Evolutionary conservation across 768 basidiomycete species (phyloP).

Genomic region (Hericium rajendrae): DNA sequence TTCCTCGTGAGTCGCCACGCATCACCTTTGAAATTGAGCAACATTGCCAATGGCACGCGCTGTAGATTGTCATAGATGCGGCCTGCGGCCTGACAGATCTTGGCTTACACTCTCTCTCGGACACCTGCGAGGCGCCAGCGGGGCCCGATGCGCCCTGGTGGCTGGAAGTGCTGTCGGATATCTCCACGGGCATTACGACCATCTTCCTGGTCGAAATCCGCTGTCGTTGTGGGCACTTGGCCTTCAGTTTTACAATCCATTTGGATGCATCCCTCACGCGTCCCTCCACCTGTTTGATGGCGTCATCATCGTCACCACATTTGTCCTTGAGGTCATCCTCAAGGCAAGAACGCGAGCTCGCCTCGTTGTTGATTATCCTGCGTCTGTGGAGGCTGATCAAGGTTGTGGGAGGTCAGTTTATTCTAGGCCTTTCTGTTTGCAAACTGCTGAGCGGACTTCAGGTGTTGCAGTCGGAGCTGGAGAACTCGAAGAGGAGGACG

Average conservation of each 20-base stretch:
- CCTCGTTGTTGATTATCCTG: slow-evolving; percentile 57
- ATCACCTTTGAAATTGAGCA: neutral
- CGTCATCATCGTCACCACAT: slow-evolving; percentile 59
- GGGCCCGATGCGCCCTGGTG: slow-evolving; percentile 41
- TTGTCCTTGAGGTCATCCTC: slow-evolving; percentile 61
- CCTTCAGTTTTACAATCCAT: slow-evolving; percentile 50
- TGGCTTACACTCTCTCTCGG: slow-evolving; percentile 58
- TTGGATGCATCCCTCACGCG: slow-evolving; percentile 42
- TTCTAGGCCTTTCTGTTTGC: slow-evolving; percentile 16
- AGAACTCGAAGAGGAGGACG: slow-evolving; percentile 51
- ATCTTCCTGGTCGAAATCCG: slow-evolving; percentile 77
- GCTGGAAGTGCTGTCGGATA: slow-evolving; percentile 50
- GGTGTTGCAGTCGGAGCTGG: slow-evolving; percentile 71
- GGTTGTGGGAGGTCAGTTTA: slow-evolving; percentile 45
- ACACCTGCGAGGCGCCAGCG: slow-evolving; percentile 35
- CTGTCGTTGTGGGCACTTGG: slow-evolving; percentile 61
- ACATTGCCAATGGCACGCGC: neutral
- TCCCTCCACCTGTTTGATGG: slow-evolving; percentile 69
- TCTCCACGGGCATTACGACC: slow-evolving; percentile 60
- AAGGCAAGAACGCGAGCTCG: slow-evolving; percentile 66
- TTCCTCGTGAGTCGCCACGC: slow-evolving; percentile 2
- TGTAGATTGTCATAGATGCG: slow-evolving; percentile 55
- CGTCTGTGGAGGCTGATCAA: slow-evolving; percentile 80
- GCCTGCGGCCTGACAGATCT: slow-evolving; percentile 62
- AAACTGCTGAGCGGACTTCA: slow-evolving; percentile 15